Evolutionary conservation across 306 rosid genomes (phyloP).

Genomic region (Aeschynomene evenia): DNA sequence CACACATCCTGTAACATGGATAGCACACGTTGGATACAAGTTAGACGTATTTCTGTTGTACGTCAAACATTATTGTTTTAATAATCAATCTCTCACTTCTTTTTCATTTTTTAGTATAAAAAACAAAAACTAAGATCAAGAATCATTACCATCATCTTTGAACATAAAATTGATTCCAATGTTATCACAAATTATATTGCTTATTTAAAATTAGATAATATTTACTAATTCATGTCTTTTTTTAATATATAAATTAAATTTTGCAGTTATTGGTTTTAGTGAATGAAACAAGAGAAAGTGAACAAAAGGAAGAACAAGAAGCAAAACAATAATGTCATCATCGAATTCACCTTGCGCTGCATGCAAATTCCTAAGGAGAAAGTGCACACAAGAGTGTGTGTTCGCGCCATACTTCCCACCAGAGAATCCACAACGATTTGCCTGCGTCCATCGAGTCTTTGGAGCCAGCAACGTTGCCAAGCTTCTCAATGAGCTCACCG

Average conservation of each 20-base stretch:
- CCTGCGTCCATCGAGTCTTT: slow-evolving; percentile 63
- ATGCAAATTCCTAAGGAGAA: slow-evolving; percentile 62
- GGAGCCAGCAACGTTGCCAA: slow-evolving; percentile 81
- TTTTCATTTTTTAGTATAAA: background rate
- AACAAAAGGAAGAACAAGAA: background rate
- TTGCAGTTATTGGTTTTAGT: background rate
- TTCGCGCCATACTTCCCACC: slow-evolving; percentile 85
- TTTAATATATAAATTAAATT: too few relatives aligned
- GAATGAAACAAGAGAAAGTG: background rate
- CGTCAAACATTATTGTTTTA: too few relatives aligned
- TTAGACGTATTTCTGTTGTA: too few relatives aligned
- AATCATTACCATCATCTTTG: background rate
- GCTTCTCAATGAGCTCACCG: slow-evolving; percentile 56
- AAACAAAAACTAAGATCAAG: background rate
- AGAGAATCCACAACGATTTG: slow-evolving; percentile 64
- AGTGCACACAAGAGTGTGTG: slow-evolving; percentile 78
- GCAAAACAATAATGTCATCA: slow-evolving; percentile 26
- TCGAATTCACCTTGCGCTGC: slow-evolving; percentile 77
- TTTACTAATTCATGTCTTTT: too few relatives aligned
- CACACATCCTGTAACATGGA: too few relatives aligned
- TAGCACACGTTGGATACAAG: too few relatives aligned
- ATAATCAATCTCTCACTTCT: background rate
- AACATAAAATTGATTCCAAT: background rate
- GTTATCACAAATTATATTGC: background rate
- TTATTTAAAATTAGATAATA: too few relatives aligned